Evolutionary conservation across 2,329 filamentous ascomycete genomes (phyloP), one percentile per base, ranked within the genome.

Genomic region (Ceratocystis huliohia): DNA sequence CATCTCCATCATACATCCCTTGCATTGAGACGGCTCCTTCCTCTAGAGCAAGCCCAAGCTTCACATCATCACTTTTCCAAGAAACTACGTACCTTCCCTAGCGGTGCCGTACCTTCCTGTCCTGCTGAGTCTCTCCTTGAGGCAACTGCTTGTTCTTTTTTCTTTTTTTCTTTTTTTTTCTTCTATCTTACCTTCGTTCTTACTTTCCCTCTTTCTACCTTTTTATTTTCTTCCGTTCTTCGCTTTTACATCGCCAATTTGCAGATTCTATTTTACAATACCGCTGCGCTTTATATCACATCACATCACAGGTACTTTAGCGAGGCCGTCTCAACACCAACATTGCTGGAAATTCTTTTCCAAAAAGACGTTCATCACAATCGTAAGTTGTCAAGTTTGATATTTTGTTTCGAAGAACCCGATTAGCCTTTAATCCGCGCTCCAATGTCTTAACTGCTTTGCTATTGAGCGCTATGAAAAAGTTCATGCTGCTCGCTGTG

Each of bases 11-110:
- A 3, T 46, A 25, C 44, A 63, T 37, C 61, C 61, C 61, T 63
- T 46, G 61, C 61, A 33, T 63, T 15, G 30, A 22, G 50, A 33
- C 25, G 5, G 25, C 28, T 63, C 44, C 46, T 65, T 56, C 50
- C 63, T 65, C 22, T 59, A 6, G 25, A 15, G n/a, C 48, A 57
- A 59, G 46, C 25, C 30, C 30, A 65, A 59, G 61, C 61, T 48
- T 48, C 61, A 22, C 20, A 63, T 45, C 45, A 63, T 63, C 61
- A 8, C 25, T 46, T 33, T 10, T 33, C 10, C 30, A 33, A 45
- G 61, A 28, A 45, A 25, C 37, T 46, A 25, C 37, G 13, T 63
- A 45, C 30, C 37, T 63, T 63, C 61, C 37, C 45, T 45, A 17
- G 22, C 17, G 15, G 15, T 20, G 45, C 20, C 61, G 45, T 28